A percentile compares a stretch with the other conserved stretches of the same genome.
These are phyloP conservation scores for Kazachstania bromeliacearum DNA, from an alignment of 805 yeast species.

Conservation along the genomic window DNA sequence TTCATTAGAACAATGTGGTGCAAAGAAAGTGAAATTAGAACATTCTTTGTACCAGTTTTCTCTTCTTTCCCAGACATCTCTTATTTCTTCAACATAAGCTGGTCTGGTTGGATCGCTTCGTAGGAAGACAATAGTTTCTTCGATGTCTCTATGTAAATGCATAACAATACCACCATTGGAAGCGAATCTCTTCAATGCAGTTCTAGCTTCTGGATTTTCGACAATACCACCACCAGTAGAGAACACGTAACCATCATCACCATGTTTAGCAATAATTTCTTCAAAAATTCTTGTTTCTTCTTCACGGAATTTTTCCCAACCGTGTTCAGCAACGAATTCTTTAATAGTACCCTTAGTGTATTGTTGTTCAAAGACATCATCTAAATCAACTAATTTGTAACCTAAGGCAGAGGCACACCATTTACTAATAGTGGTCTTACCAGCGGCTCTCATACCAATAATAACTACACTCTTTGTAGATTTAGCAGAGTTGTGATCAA, in stretches of 20 bases:
- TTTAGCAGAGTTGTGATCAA: slow-evolving; percentile 4
- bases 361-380: slow-evolving; percentile 53
- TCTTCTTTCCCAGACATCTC: slow-evolving; percentile 77
- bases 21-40: slow-evolving; percentile 67
- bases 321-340: slow-evolving; percentile 48
- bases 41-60: slow-evolving; percentile 70
- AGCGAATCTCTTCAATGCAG: slow-evolving; percentile 45
- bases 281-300: slow-evolving; percentile 52
- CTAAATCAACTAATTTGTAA: slow-evolving; percentile 65
- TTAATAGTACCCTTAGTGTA: slow-evolving; percentile 40
- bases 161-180: slow-evolving; percentile 66
- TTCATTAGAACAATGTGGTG: slow-evolving; percentile 56
- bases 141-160: slow-evolving; percentile 82
- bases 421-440: slow-evolving; percentile 77
- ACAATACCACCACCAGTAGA: slow-evolving; percentile 98
- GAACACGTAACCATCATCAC: slow-evolving; percentile 50
- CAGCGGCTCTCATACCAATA: slow-evolving; percentile 98
- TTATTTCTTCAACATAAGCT: slow-evolving; percentile 70
- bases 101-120: slow-evolving; percentile 79
- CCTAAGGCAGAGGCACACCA: slow-evolving; percentile 69
- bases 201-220: slow-evolving; percentile 63
- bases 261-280: slow-evolving; percentile 32
- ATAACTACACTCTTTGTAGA: slow-evolving; percentile 48
- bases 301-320: slow-evolving; percentile 84
- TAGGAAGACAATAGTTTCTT: slow-evolving; percentile 67